A percentile compares a stretch with the other conserved stretches of the same genome.
Evolutionary conservation across 139 green algal genomes (phyloP).

Genomic region (Haematococcus lacustris): DNA sequence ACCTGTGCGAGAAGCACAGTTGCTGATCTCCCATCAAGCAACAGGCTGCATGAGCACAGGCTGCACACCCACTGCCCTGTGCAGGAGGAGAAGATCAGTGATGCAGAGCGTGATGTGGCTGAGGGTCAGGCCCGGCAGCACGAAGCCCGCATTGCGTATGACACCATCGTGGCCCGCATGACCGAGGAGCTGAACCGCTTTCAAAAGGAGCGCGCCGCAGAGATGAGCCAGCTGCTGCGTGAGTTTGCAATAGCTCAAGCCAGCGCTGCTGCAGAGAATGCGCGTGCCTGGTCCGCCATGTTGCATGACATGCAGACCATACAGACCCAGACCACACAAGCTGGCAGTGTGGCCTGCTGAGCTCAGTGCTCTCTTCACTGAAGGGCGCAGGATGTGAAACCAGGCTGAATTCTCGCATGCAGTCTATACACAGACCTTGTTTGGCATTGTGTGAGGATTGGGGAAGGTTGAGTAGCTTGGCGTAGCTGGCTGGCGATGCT

Average conservation of each 20-base stretch:
- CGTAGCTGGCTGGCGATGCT: too few relatives aligned
- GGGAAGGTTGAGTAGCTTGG: too few relatives aligned
- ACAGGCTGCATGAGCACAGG: too few relatives aligned
- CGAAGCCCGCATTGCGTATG: conserved; percentile 22
- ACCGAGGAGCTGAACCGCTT: conserved; percentile 78
- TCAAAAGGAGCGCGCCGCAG: conserved; percentile 65
- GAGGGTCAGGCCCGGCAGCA: conserved; percentile 43
- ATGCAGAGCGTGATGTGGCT: conserved; percentile 67
- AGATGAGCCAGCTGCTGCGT: conserved; percentile 66
- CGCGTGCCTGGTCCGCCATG: conserved; percentile 58
- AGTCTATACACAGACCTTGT: neutral
- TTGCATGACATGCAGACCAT: conserved; percentile 40
- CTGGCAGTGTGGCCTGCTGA: too few relatives aligned
- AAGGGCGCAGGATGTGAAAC: too few relatives aligned
- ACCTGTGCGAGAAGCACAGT: too few relatives aligned
- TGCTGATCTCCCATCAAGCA: too few relatives aligned
- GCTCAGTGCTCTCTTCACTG: too few relatives aligned
- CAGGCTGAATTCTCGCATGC: too few relatives aligned
- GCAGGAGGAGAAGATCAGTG: conserved; percentile 50
- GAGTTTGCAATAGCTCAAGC: conserved; percentile 75
- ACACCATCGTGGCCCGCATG: conserved; percentile 65
- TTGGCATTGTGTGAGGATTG: too few relatives aligned
- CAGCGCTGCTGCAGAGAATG: conserved; percentile 46
- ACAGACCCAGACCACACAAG: too few relatives aligned
- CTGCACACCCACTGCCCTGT: too few relatives aligned